phyloP scores from a whole-genome alignment of 2,329 filamentous ascomycete genomes.

The Colletotrichum orbiculare region DNA sequence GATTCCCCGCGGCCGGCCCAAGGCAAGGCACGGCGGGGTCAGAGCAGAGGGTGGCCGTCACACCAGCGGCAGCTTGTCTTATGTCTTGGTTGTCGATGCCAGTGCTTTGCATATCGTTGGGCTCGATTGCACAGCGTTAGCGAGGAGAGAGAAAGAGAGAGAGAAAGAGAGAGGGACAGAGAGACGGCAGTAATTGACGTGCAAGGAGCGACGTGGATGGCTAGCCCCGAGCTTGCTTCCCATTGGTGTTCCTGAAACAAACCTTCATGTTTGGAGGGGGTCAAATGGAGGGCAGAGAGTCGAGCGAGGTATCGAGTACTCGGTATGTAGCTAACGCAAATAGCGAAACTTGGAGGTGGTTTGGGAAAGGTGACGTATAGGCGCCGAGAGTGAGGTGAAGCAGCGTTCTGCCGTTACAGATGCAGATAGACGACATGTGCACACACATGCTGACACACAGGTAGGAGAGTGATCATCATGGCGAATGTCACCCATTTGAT shows the following conservation, averaged over 20 bases:
- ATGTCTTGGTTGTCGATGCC: background rate
- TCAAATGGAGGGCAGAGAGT: slow-evolving; percentile 8
- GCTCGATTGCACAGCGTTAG: background rate
- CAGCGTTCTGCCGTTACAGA: too few relatives aligned
- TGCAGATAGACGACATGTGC: too few relatives aligned
- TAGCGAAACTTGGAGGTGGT: background rate
- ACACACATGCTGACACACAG: too few relatives aligned
- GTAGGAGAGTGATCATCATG: too few relatives aligned
- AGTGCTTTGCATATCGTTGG: slow-evolving; percentile 15
- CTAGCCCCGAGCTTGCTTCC: slow-evolving; percentile 34
- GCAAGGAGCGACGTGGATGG: slow-evolving; percentile 31
- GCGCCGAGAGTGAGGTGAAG: background rate
- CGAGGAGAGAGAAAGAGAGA: background rate
- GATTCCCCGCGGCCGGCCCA: background rate
- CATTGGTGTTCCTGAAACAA: slow-evolving; percentile 38
- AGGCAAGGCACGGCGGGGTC: background rate
- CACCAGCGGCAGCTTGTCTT: background rate
- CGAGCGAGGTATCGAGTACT: slow-evolving; percentile 21
- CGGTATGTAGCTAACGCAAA: background rate
- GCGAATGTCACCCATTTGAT: too few relatives aligned
- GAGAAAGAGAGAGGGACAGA: background rate
- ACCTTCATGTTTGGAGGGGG: slow-evolving; percentile 29
- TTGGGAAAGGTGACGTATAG: slow-evolving; percentile 10
- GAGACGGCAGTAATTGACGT: slow-evolving; percentile 12
- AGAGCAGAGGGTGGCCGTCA: background rate